Percentiles rank a stretch among this genome's conserved stretches.
Evolutionary conservation across 2,329 filamentous ascomycete genomes (phyloP).

Genomic region (Alternaria postmessia): DNA sequence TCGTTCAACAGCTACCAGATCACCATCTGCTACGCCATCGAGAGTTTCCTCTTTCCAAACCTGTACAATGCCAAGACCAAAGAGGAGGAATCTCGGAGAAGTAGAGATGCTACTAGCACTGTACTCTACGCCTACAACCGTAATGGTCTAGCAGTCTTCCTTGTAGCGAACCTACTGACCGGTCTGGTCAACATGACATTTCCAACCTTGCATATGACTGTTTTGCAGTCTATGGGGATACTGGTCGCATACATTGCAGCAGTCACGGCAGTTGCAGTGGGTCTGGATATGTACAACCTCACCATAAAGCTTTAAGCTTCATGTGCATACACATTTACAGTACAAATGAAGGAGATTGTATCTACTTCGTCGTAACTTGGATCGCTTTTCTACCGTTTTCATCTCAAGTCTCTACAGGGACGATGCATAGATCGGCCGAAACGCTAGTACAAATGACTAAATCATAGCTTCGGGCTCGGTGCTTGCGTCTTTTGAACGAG

Average conservation of each 20-base stretch:
- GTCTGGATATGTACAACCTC: constrained; percentile 70
- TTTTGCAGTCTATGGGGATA: constrained; percentile 73
- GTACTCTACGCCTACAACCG: constrained; percentile 86
- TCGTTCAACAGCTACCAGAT: constrained; percentile 90
- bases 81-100: constrained; percentile 68
- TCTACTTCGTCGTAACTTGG: no score
- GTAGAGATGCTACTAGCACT: constrained; percentile 75
- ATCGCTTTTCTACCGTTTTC: no score
- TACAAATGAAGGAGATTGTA: neutral
- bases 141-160: constrained; percentile 85
- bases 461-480: constrained; percentile 37
- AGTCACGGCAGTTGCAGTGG: constrained; percentile 73
- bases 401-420: no score
- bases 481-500: constrained; percentile 47
- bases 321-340: neutral
- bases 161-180: constrained; percentile 88
- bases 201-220: constrained; percentile 77
- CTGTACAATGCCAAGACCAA: constrained; percentile 66
- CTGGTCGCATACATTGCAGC: constrained; percentile 75
- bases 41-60: constrained; percentile 78
- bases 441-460: neutral
- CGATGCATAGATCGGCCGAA: neutral
- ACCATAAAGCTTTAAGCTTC: constrained; percentile 71
- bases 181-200: constrained; percentile 88
- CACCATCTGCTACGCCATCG: constrained; percentile 77